Evolutionary conservation across 2,329 filamentous ascomycete genomes (phyloP).

Genomic region (Leptographium radiaticola): DNA sequence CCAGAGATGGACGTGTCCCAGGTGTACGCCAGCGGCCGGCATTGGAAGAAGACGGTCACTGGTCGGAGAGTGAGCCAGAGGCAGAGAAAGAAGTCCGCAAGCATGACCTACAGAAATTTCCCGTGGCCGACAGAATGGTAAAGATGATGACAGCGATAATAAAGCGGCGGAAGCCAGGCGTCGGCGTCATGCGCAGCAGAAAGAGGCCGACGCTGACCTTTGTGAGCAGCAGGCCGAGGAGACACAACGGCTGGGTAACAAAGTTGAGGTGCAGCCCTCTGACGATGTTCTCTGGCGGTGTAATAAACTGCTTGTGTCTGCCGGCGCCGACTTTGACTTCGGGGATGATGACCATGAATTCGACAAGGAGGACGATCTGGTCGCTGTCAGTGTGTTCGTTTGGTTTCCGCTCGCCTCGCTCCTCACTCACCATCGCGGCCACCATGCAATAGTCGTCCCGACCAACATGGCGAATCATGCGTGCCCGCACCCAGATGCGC

Average conservation of each 20-base stretch:
- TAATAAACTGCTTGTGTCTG: conserved; percentile 16
- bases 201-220: conserved; percentile 20
- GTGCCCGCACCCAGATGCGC: conserved; percentile 16
- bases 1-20: conserved; percentile 13
- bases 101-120: conserved; percentile 12
- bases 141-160: conserved; percentile 15
- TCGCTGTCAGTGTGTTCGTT: too few relatives aligned
- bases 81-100: too few relatives aligned
- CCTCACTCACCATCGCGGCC: conserved; percentile 15
- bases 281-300: conserved; percentile 12
- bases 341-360: conserved; percentile 17
- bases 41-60: conserved; percentile 17
- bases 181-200: conserved; percentile 15
- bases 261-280: conserved; percentile 19
- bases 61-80: background rate
- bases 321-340: conserved; percentile 16
- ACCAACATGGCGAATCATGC: conserved; percentile 14
- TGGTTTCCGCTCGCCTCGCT: background rate
- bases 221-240: conserved; percentile 15
- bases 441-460: conserved; percentile 17
- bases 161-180: conserved; percentile 9
- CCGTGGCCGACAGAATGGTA: conserved; percentile 14
- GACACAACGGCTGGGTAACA: conserved; percentile 17
- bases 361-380: conserved; percentile 13
- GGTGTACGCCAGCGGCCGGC: conserved; percentile 12